These are phyloP conservation scores for Fonsecaea erecta DNA, from an alignment of 2,329 filamentous ascomycete genomes.

Conservation along the genomic window DNA sequence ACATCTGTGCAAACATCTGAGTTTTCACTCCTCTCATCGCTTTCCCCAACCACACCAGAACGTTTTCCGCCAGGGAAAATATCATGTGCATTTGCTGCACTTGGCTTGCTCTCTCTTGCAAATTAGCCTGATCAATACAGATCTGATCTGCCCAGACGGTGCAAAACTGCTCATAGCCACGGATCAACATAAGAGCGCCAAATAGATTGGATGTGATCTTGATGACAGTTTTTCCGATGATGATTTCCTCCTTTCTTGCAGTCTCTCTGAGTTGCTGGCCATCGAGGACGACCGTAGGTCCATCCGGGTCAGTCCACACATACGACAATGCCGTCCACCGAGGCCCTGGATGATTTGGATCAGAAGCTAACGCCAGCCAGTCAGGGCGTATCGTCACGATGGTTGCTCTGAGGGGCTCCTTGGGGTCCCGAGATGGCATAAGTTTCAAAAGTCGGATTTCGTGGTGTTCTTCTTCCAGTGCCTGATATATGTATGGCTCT, in stretches of 20 bases:
- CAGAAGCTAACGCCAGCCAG: not conserved
- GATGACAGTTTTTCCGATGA: not conserved
- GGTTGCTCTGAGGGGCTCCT: not conserved
- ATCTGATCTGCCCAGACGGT: not conserved
- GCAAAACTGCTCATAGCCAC: not conserved
- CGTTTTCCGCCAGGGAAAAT: not conserved
- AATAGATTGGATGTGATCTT: not conserved
- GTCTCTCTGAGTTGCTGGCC: not conserved
- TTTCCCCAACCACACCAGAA: not conserved
- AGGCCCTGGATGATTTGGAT: not conserved
- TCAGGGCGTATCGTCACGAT: not conserved
- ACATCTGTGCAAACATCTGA: not conserved
- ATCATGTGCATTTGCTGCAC: not conserved
- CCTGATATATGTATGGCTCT: not conserved
- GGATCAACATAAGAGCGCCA: not conserved
- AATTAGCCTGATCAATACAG: not conserved
- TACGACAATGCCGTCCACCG: not conserved
- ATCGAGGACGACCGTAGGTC: not conserved
- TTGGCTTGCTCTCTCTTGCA: not conserved
- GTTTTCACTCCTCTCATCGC: not conserved
- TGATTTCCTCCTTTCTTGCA: not conserved
- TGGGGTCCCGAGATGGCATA: not conserved
- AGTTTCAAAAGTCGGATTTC: not conserved
- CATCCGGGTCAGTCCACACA: not conserved
- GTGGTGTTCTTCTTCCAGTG: not conserved